These are phyloP conservation scores for Boechera divaricarpa DNA, from an alignment of 345 rosid species.

Conservation along the genomic window DNA sequence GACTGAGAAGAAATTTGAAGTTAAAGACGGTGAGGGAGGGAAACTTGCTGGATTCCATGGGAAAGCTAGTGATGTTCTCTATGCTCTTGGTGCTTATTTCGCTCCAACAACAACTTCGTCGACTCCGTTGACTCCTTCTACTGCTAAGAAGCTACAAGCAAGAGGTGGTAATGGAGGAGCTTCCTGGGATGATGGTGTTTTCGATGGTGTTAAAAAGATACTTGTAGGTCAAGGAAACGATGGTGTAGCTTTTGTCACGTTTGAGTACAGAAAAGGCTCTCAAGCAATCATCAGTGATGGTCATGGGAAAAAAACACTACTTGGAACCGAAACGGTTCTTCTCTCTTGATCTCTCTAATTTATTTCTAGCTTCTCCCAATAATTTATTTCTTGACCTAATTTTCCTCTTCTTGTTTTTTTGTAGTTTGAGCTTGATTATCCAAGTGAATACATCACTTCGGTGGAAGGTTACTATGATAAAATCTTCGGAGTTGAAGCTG, in stretches of 20 bases:
- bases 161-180: slow-evolving; percentile 16
- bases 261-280: slow-evolving; percentile 34
- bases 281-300: slow-evolving; percentile 9
- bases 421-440: slow-evolving; percentile 28
- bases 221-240: slow-evolving; percentile 23
- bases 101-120: not conserved
- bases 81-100: slow-evolving; percentile 39
- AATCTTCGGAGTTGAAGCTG: not conserved
- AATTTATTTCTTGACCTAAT: not conserved
- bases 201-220: slow-evolving; percentile 27
- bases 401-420: not conserved
- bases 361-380: not conserved
- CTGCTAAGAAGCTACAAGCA: not conserved
- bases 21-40: slow-evolving; percentile 3
- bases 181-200: slow-evolving; percentile 38
- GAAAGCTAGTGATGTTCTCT: not conserved
- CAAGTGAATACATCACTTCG: slow-evolving; percentile 21
- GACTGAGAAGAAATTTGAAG: not conserved
- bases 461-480: slow-evolving; percentile 31
- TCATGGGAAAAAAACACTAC: slow-evolving; percentile 19
- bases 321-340: slow-evolving; percentile 20
- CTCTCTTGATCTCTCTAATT: not conserved
- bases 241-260: slow-evolving; percentile 15
- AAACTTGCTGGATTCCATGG: slow-evolving; percentile 38
- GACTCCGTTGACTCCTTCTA: not conserved